Percentiles rank a stretch among this genome's conserved stretches.
These are phyloP conservation scores for Aspergillus taichungensis DNA, from an alignment of 495 filamentous ascomycete genomes.

Conservation along the genomic window DNA sequence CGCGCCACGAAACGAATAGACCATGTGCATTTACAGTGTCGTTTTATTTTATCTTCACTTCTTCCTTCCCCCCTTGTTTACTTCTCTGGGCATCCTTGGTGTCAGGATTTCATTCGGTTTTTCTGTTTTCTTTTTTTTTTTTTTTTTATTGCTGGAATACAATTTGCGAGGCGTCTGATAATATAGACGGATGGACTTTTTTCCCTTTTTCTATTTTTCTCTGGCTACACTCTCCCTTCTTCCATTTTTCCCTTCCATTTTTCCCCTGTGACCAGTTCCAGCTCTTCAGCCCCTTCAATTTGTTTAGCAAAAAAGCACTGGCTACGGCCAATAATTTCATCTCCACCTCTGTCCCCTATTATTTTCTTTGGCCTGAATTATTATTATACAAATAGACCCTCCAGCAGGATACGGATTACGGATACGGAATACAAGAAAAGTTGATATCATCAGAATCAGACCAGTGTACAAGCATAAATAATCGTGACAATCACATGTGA, in stretches of 20 bases:
- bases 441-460: too few species aligned
- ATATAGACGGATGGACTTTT: conserved; percentile 28
- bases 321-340: not conserved
- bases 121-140: conserved; percentile 12
- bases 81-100: conserved; percentile 15
- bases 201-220: conserved; percentile 7
- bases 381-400: too few species aligned
- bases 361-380: too few species aligned
- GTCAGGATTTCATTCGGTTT: conserved; percentile 14
- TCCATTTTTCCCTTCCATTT: conserved; percentile 1
- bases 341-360: conserved; percentile 1
- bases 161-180: conserved; percentile 24
- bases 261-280: conserved; percentile 2
- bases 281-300: conserved; percentile 7
- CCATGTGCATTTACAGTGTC: conserved; percentile 33
- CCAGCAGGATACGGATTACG: too few species aligned
- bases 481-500: too few species aligned
- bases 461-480: too few species aligned
- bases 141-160: conserved; percentile 1
- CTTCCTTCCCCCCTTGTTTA: too few species aligned
- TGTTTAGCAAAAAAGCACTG: not conserved
- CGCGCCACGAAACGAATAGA: conserved; percentile 40
- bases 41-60: conserved; percentile 10
- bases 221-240: not conserved
- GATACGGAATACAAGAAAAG: too few species aligned